These are phyloP conservation scores for Annulohypoxylon moriforme DNA, from an alignment of 495 filamentous ascomycete genomes.

Conservation along the genomic window DNA sequence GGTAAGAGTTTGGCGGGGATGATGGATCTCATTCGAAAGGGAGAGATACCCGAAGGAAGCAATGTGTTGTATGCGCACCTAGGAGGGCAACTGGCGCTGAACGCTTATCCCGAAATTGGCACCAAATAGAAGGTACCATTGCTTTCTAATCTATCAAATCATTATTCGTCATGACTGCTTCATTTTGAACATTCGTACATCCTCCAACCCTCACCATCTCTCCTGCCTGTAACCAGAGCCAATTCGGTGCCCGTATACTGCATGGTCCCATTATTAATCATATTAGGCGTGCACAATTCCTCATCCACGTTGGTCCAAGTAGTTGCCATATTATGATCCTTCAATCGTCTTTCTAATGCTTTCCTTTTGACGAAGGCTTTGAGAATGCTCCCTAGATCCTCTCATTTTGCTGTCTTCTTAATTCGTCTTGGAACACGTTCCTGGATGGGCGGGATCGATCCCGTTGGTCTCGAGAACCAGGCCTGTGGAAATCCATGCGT, in stretches of 20 bases:
- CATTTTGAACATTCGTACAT: slow-evolving; percentile 9
- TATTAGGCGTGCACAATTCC: slow-evolving; percentile 5
- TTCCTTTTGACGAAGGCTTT: neutral
- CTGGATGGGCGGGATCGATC: slow-evolving; percentile 3
- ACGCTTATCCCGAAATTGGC: slow-evolving; percentile 59
- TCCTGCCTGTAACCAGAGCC: neutral
- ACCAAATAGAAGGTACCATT: neutral
- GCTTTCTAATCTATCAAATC: slow-evolving; percentile 9
- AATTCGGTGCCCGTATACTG: neutral
- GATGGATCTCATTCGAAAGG: slow-evolving; percentile 69
- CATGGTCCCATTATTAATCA: slow-evolving; percentile 18
- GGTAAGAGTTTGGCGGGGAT: slow-evolving; percentile 75
- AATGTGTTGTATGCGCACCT: slow-evolving; percentile 74
- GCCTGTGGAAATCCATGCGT: slow-evolving; percentile 47
- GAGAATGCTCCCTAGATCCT: slow-evolving; percentile 25
- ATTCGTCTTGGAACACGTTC: slow-evolving; percentile 53
- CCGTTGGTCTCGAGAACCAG: slow-evolving; percentile 21
- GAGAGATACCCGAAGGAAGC: slow-evolving; percentile 62
- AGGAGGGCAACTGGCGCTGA: slow-evolving; percentile 71
- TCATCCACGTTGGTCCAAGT: neutral
- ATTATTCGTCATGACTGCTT: slow-evolving; percentile 14
- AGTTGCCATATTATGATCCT: neutral
- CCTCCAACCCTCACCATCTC: neutral
- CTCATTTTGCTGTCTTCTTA: slow-evolving; percentile 50
- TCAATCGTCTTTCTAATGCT: slow-evolving; percentile 5